Percentiles rank a stretch among this genome's conserved stretches.
Conservation (phyloP, 116 monocot species). For the Papilionanthe hybrid region DNA sequence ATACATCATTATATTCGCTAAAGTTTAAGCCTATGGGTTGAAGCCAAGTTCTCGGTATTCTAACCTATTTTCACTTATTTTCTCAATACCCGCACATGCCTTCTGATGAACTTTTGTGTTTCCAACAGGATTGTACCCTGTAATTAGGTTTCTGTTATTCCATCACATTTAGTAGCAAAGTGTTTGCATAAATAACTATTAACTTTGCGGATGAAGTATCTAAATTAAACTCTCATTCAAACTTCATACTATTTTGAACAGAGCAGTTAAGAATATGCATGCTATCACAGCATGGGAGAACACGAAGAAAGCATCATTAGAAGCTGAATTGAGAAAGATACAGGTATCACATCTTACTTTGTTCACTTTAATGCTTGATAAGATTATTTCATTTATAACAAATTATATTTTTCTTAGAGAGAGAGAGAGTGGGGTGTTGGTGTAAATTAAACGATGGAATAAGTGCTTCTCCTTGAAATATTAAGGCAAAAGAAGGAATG, state of each 20-base stretch:
- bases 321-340: constrained; percentile 13
- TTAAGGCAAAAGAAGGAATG: too few species aligned
- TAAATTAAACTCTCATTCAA: neutral
- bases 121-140: neutral
- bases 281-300: constrained; percentile 14
- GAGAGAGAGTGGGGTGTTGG: too few species aligned
- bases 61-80: neutral
- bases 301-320: constrained; percentile 9
- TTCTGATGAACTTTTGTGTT: neutral
- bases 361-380: neutral
- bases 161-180: neutral
- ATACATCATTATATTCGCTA: neutral
- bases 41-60: neutral
- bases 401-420: too few species aligned
- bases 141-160: neutral
- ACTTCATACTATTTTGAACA: neutral
- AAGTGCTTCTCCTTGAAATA: too few species aligned
- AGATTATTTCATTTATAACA: neutral
- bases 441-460: too few species aligned
- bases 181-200: neutral
- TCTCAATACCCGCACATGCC: neutral
- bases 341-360: neutral
- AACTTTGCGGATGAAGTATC: neutral
- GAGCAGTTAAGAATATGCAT: constrained; percentile 12
- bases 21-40: neutral